Evolutionary conservation across 2,329 filamentous ascomycete genomes (phyloP).

Genomic region (Penicillium oxalicum): DNA sequence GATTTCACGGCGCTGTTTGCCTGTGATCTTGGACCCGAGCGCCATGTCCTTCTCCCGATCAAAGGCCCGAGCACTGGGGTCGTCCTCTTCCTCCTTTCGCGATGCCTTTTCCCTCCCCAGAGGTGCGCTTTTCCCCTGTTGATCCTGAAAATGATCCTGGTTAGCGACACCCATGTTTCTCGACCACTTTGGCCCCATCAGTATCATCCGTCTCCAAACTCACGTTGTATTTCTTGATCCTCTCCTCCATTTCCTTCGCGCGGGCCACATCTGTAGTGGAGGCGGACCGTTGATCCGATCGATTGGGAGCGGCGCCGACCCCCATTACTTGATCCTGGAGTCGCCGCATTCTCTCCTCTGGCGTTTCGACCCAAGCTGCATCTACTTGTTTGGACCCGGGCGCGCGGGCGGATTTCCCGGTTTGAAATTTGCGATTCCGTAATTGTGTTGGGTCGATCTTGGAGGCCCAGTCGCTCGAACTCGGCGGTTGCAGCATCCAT

Average conservation of each 20-base stretch:
- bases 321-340: constrained; percentile 79
- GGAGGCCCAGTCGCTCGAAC: constrained; percentile 47
- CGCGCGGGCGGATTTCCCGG: constrained; percentile 52
- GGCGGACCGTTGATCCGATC: constrained; percentile 5
- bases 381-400: constrained; percentile 33
- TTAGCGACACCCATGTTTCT: not conserved
- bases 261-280: not conserved
- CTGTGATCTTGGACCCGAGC: constrained; percentile 63
- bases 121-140: constrained; percentile 46
- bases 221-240: constrained; percentile 55
- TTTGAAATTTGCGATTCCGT: constrained; percentile 75
- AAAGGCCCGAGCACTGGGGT: constrained; percentile 83
- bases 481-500: constrained; percentile 73
- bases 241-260: constrained; percentile 28
- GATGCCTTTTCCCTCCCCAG: constrained; percentile 45
- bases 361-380: constrained; percentile 85
- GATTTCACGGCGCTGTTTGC: constrained; percentile 70
- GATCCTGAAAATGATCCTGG: constrained; percentile 21
- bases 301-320: constrained; percentile 40
- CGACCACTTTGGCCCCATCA: too few relatives aligned
- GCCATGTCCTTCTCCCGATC: constrained; percentile 93
- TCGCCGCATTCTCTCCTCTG: constrained; percentile 75
- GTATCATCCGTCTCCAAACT: constrained; percentile 15
- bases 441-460: constrained; percentile 78
- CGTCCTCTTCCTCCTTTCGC: constrained; percentile 69